Percentiles rank a stretch among this genome's conserved stretches.
Evolutionary conservation across 306 rosid species (phyloP).

Genomic region (Pueraria montana): DNA sequence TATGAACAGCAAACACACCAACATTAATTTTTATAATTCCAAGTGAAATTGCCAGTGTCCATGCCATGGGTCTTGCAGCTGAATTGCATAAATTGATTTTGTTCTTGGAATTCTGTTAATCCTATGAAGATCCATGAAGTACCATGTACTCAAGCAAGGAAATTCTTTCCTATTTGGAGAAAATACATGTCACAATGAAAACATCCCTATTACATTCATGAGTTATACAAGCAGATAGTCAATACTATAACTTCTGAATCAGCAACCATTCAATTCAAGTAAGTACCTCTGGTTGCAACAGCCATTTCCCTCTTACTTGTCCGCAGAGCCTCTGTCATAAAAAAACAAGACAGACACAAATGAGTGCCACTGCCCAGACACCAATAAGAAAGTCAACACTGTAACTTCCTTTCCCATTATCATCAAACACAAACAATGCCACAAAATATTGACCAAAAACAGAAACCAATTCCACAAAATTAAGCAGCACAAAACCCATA

Average conservation of each 20-base stretch:
- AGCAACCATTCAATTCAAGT: conserved; percentile 1
- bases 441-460: neutral
- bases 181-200: conserved; percentile 5
- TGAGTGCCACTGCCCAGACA: neutral
- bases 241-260: conserved; percentile 2
- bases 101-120: neutral
- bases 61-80: neutral
- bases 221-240: conserved; percentile 3
- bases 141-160: neutral
- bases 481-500: conserved; percentile 20
- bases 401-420: conserved; percentile 14
- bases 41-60: neutral
- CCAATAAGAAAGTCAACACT: neutral
- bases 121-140: neutral
- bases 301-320: conserved; percentile 95
- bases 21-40: conserved; percentile 5
- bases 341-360: neutral
- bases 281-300: conserved; percentile 91
- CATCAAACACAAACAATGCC: neutral
- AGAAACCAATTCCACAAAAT: neutral
- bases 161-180: neutral
- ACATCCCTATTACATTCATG: neutral
- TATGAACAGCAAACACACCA: neutral
- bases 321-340: conserved; percentile 84
- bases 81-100: neutral